phyloP scores from a whole-genome alignment of 768 basidiomycete genomes.

The Boletellus emodensis region DNA sequence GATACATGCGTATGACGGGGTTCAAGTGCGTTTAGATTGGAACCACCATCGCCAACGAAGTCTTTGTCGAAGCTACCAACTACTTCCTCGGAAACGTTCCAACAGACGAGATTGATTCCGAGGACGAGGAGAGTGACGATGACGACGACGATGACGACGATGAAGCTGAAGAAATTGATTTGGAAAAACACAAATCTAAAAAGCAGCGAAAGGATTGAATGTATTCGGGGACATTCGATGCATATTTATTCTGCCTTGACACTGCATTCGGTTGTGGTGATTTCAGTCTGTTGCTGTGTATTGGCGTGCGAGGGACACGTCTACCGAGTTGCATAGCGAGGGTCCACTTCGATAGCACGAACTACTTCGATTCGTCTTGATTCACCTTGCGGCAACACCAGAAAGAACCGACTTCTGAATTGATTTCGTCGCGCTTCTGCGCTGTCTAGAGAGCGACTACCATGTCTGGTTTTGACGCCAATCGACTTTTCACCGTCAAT shows the following conservation, averaged over 20 bases:
- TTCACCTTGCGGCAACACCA: no score
- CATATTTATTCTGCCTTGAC: constrained; percentile 28
- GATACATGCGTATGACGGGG: neutral
- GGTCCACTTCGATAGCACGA: no score
- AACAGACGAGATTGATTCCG: constrained; percentile 58
- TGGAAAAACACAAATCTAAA: constrained; percentile 78
- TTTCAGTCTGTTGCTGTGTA: neutral
- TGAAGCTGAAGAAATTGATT: constrained; percentile 81
- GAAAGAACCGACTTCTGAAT: constrained; percentile 31
- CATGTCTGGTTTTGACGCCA: constrained; percentile 88
- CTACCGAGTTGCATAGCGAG: no score
- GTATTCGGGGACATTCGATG: constrained; percentile 6
- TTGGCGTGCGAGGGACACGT: no score
- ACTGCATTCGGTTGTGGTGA: constrained; percentile 6
- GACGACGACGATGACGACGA: constrained; percentile 77
- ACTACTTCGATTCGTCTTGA: no score
- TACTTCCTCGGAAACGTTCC: constrained; percentile 71
- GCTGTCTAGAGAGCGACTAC: neutral
- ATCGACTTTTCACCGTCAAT: constrained; percentile 76
- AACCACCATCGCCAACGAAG: constrained; percentile 64
- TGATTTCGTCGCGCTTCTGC: constrained; percentile 10
- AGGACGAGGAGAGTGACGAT: constrained; percentile 64
- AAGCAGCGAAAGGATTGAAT: constrained; percentile 51
- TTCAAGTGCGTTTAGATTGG: constrained; percentile 52
- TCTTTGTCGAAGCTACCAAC: constrained; percentile 79